phyloP scores from a whole-genome alignment of 176 grass and related monocot species.

The Rhynchospora breviuscula region DNA sequence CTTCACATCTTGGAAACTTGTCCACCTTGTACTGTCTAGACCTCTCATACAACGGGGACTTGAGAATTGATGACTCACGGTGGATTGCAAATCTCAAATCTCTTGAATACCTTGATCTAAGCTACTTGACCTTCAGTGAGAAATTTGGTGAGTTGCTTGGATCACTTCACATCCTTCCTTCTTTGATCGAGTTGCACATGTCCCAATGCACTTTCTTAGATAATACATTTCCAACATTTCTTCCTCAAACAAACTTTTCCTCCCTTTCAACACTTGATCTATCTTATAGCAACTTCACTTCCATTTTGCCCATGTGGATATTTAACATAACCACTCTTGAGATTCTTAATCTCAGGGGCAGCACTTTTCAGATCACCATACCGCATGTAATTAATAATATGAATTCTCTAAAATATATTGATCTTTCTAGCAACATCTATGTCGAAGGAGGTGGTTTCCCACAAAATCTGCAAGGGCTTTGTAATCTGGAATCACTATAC shows the following conservation, averaged over 20 bases:
- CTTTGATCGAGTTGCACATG: neutral
- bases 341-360: conserved; percentile 7
- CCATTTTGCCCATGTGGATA: conserved; percentile 21
- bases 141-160: conserved; percentile 3
- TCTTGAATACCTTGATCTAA: conserved; percentile 21
- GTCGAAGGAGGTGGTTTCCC: conserved; percentile 24
- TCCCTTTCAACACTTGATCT: conserved; percentile 27
- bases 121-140: neutral
- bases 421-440: conserved; percentile 12
- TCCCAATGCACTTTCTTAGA: neutral
- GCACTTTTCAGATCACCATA: neutral
- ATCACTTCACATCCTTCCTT: conserved; percentile 10
- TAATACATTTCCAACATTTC: neutral
- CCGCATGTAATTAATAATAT: conserved; percentile 2
- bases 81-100: conserved; percentile 18
- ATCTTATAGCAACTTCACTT: conserved; percentile 24
- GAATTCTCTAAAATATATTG: conserved; percentile 7
- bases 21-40: conserved; percentile 19
- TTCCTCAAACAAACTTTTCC: conserved; percentile 23
- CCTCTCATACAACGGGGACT: neutral
- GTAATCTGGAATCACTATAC: conserved; percentile 16
- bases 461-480: conserved; percentile 7
- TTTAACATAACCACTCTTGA: conserved; percentile 28
- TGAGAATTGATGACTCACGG: neutral
- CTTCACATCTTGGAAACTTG: conserved; percentile 29